Evolutionary conservation across 1,284 basidiomycete genomes (phyloP).

Genomic region (Cryptococcus jaspeensis): DNA sequence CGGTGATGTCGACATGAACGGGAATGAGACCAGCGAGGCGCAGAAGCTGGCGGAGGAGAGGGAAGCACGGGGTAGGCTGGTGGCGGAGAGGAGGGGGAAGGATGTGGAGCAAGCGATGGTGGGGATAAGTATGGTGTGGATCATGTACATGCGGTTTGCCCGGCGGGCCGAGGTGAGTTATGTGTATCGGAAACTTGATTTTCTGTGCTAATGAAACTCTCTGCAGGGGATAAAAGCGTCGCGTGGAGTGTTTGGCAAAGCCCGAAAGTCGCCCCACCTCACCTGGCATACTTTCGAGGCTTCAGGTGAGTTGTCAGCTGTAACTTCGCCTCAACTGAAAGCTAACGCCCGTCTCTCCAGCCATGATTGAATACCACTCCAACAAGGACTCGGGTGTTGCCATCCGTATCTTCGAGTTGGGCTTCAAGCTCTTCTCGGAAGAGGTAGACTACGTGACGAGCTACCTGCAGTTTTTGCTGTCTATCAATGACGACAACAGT

Average conservation of each 20-base stretch:
- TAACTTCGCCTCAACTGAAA: background rate
- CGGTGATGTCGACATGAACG: slow-evolving; percentile 40
- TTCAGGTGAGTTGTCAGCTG: slow-evolving; percentile 60
- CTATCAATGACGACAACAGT: slow-evolving; percentile 95
- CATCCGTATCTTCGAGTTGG: slow-evolving; percentile 89
- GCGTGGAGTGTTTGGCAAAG: slow-evolving; percentile 75
- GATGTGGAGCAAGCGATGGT: slow-evolving; percentile 56
- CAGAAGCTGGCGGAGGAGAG: slow-evolving; percentile 62
- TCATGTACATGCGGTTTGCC: slow-evolving; percentile 90
- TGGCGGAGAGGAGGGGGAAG: slow-evolving; percentile 49
- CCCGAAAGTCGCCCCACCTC: slow-evolving; percentile 77
- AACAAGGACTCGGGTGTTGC: slow-evolving; percentile 83
- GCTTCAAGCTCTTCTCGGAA: slow-evolving; percentile 78
- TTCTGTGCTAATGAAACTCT: background rate
- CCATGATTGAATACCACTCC: slow-evolving; percentile 93
- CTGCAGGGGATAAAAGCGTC: slow-evolving; percentile 68
- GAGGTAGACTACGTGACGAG: slow-evolving; percentile 83
- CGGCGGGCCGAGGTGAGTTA: slow-evolving; percentile 68
- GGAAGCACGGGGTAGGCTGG: slow-evolving; percentile 59
- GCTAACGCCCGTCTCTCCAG: slow-evolving; percentile 52
- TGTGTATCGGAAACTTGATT: no score
- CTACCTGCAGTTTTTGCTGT: slow-evolving; percentile 90
- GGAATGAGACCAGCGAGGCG: slow-evolving; percentile 35
- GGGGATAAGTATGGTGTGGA: slow-evolving; percentile 59
- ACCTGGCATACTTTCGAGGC: slow-evolving; percentile 95